These are phyloP conservation scores for Pythium periplocum DNA, from an alignment of 352 stramenopile species.

Conservation along the genomic window DNA sequence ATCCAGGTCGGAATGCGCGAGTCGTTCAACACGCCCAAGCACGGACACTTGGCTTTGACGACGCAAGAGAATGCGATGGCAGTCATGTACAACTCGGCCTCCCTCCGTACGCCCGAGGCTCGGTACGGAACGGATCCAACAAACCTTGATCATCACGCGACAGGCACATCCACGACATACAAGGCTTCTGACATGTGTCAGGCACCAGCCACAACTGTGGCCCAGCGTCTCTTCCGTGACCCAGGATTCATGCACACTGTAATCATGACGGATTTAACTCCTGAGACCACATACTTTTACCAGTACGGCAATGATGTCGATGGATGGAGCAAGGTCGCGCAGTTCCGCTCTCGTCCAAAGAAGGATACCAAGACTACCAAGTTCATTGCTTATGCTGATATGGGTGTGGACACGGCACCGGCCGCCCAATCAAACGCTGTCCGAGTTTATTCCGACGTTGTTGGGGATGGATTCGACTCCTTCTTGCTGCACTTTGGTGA, in stretches of 20 bases:
- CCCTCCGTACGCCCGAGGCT: conserved; percentile 30
- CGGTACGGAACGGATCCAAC: conserved; percentile 30
- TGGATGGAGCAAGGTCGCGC: conserved; percentile 32
- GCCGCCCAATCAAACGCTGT: conserved; percentile 49
- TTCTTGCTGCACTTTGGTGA: conserved; percentile 78
- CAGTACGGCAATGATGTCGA: conserved; percentile 52
- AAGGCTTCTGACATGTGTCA: conserved; percentile 57
- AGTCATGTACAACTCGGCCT: conserved; percentile 71
- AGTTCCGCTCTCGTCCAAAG: conserved; percentile 35
- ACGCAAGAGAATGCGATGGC: conserved; percentile 46
- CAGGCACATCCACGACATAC: conserved; percentile 53
- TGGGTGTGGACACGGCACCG: conserved; percentile 43
- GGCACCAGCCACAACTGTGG: conserved; percentile 34
- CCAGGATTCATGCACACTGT: conserved; percentile 65
- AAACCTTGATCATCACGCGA: conserved; percentile 16
- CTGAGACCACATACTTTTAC: conserved; percentile 48
- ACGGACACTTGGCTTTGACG: conserved; percentile 65
- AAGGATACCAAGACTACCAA: conserved; percentile 28
- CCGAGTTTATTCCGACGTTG: conserved; percentile 52
- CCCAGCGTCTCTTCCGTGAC: conserved; percentile 42
- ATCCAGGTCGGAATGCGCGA: conserved; percentile 45
- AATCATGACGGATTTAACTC: conserved; percentile 37
- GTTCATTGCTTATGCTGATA: conserved; percentile 63
- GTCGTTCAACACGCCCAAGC: conserved; percentile 50
- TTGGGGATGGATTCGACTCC: conserved; percentile 43